Evolutionary conservation across 2,329 filamentous ascomycete genomes (phyloP).

Genomic region (Aspergillus awamori): DNA sequence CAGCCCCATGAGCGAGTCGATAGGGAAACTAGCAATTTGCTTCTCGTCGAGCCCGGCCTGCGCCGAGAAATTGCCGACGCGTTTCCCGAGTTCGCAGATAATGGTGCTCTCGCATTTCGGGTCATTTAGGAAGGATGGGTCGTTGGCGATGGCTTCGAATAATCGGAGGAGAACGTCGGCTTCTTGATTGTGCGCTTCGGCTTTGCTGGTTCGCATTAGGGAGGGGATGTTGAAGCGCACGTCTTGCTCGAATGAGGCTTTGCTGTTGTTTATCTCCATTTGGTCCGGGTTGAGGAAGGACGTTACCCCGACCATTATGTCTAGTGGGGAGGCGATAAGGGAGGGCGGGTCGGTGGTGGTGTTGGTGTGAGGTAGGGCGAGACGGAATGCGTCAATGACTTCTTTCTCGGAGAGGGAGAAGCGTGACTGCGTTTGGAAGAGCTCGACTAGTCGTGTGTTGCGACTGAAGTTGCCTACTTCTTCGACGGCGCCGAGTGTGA

Average conservation of each 20-base stretch:
- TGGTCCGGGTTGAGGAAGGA: not conserved
- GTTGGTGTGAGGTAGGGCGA: not conserved
- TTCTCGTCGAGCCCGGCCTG: not conserved
- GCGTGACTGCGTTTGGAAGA: not conserved
- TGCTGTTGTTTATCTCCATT: not conserved
- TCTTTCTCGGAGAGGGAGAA: conserved; percentile 8
- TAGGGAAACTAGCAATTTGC: not conserved
- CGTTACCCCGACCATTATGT: not conserved
- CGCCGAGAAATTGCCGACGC: not conserved
- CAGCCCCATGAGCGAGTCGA: conserved; percentile 10
- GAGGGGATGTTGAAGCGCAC: conserved; percentile 6
- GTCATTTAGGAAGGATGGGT: not conserved
- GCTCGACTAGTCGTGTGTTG: conserved; percentile 7
- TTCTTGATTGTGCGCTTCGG: not conserved
- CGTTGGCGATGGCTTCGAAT: not conserved
- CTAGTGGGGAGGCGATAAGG: not conserved
- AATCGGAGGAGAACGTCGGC: not conserved
- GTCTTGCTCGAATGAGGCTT: conserved; percentile 1
- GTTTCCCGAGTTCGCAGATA: conserved; percentile 9
- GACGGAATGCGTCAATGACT: conserved; percentile 12
- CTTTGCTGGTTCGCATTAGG: not conserved
- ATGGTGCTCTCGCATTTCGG: conserved; percentile 7
- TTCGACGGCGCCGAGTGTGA: conserved; percentile 29
- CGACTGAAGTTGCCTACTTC: conserved; percentile 27
- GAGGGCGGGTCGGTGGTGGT: not conserved